These are phyloP conservation scores for Solanum hybrid DNA, from an alignment of 305 asterid species.

Conservation along the genomic window DNA sequence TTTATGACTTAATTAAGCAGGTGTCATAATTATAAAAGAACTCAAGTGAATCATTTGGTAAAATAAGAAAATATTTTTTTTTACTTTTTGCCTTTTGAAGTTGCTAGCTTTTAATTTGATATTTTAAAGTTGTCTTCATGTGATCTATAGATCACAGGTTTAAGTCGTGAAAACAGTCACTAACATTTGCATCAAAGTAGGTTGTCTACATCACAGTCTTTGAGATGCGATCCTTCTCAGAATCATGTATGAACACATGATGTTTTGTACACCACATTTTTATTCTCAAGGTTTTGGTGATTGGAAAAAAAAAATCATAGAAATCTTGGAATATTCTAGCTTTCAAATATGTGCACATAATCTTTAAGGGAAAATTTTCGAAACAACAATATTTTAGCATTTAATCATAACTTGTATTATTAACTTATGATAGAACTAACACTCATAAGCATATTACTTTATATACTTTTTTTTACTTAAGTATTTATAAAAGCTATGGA, in stretches of 20 bases:
- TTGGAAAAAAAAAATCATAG: not conserved
- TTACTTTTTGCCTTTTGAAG: not conserved
- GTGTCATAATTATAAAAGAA: not conserved
- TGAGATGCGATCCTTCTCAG: not conserved
- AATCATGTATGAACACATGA: not conserved
- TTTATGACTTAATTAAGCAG: not conserved
- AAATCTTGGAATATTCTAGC: not conserved
- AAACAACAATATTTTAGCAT: too few relatives aligned
- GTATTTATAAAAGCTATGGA: not conserved
- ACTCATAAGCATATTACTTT: not conserved
- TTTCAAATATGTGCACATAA: not conserved
- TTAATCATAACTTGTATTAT: not conserved
- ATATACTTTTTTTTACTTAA: not conserved
- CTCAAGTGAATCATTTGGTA: not conserved
- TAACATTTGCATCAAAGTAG: not conserved
- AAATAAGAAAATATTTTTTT: rapidly evolving
- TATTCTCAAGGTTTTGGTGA: not conserved
- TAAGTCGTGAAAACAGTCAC: not conserved
- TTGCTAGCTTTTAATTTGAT: not conserved
- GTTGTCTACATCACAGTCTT: not conserved
- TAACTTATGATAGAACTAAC: not conserved
- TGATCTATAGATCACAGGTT: not conserved
- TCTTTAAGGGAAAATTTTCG: not conserved
- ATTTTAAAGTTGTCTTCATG: not conserved
- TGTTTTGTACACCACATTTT: not conserved